Evolutionary conservation across 345 rosid genomes (phyloP), one percentile per base, ranked within the genome.

Genomic region (Eucalyptus curtisii): DNA sequence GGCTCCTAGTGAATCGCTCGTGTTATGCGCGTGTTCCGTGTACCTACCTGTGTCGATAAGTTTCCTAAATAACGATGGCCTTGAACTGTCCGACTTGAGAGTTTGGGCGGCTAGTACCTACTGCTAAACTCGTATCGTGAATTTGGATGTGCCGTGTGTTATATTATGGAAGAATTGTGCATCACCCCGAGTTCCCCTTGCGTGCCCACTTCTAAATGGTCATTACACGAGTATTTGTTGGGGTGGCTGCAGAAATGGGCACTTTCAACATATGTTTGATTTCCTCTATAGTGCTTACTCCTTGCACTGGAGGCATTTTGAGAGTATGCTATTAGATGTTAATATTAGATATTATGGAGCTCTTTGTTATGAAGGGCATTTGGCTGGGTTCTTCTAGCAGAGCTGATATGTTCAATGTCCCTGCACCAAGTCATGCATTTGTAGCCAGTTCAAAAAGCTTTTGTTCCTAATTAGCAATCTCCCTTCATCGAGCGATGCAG

Each of bases 401-500:
- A 50, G 61, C 17, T 50, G 45, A 86, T 49, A 19, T 37, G 82
- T 40, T 37, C 44, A 71, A 76, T 76, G 27, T 76, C 44, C 61
- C 10, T 13, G 27, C 64, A 86, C 44, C 44, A 40, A 49, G 64
- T 86, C 44, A 86, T 50, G 64, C 87, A 31, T 86, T 86, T 86
- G 61, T 86, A 55, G 45, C 42, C 61, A 31, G 30, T 55, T n/a
- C 24, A 33, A 19, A 3, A n/a, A 49, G 87, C 87, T 49, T n/a
- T 50, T 20, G 5, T 86, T 50, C 30, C 27, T 86, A 55, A n/a
- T 40, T 37, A 20, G 82, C 15, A 76, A 37, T 37, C 24, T 76
- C 82, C 82, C 44, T 40, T 86, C 88, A 91, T 87, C 7, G 90
- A 86, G 76, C 61, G 90, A 87, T 90, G 93, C 93, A 95, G 99